Conservation (phyloP, 768 basidiomycete species). For the Leucocoprinus sp. region DNA sequence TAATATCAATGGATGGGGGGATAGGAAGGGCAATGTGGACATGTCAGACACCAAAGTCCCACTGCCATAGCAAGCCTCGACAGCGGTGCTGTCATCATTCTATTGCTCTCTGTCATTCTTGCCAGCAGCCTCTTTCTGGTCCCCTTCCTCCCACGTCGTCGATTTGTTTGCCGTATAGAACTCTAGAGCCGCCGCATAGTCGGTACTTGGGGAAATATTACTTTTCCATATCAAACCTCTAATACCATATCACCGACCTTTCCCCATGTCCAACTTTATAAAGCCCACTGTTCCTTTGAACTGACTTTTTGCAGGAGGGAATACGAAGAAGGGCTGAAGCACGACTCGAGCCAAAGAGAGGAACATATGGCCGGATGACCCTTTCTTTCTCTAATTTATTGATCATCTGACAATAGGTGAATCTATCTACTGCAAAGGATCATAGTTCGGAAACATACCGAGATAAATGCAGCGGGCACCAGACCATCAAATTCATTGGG, state of each 20-base stretch:
- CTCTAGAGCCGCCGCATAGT: neutral
- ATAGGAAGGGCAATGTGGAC: too few relatives aligned
- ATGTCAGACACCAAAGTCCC: too few relatives aligned
- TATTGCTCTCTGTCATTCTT: too few relatives aligned
- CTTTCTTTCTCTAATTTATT: neutral
- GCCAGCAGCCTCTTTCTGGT: too few relatives aligned
- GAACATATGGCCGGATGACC: neutral
- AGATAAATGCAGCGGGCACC: neutral
- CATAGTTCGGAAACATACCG: neutral
- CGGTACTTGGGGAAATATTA: neutral
- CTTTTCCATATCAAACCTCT: neutral
- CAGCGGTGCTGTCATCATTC: too few relatives aligned
- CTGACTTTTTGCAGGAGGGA: neutral
- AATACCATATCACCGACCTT: neutral
- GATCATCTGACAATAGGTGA: neutral
- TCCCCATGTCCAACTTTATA: neutral
- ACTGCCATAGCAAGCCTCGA: too few relatives aligned
- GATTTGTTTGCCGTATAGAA: neutral
- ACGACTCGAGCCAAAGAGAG: neutral
- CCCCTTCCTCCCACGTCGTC: neutral
- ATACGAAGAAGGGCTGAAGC: neutral
- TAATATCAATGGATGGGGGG: too few relatives aligned
- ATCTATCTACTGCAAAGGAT: neutral
- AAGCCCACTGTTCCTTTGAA: neutral
- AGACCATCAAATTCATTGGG: neutral